These are phyloP conservation scores for Cystoderma amianthinum DNA, from an alignment of 768 basidiomycete genomes.

Conservation along the genomic window DNA sequence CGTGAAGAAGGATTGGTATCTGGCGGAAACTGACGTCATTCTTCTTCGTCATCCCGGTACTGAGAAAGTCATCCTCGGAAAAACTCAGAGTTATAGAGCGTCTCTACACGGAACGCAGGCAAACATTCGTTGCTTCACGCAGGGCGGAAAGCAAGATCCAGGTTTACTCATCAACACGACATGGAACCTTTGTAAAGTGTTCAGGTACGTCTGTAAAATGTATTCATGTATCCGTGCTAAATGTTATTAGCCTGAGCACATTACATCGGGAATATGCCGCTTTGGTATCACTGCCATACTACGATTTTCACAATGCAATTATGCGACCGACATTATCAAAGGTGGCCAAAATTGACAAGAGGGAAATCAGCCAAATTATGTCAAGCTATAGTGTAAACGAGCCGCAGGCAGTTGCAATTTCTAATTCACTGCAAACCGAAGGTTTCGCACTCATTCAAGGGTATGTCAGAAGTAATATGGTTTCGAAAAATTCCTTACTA, in stretches of 20 bases:
- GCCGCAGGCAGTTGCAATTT: conserved; percentile 88
- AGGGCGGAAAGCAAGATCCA: conserved; percentile 36
- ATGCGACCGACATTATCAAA: conserved; percentile 57
- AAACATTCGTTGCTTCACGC: conserved; percentile 49
- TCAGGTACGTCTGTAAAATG: conserved; percentile 51
- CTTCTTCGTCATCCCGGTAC: conserved; percentile 57
- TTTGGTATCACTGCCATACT: conserved; percentile 74
- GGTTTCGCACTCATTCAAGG: conserved; percentile 96
- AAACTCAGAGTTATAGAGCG: conserved; percentile 33
- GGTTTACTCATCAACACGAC: conserved; percentile 57
- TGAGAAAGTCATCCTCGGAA: conserved; percentile 59
- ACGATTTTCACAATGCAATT: conserved; percentile 69
- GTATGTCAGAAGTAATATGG: no score
- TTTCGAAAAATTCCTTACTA: neutral
- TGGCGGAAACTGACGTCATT: conserved; percentile 84
- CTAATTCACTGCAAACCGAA: conserved; percentile 58
- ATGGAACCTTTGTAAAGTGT: conserved; percentile 76
- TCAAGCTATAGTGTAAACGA: conserved; percentile 72
- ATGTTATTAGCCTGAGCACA: conserved; percentile 67
- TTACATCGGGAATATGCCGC: conserved; percentile 90
- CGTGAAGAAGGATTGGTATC: conserved; percentile 63
- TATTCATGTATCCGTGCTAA: neutral
- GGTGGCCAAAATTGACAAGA: conserved; percentile 32
- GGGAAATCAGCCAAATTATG: conserved; percentile 64
- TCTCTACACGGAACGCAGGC: conserved; percentile 42